A percentile compares a stretch with the other conserved stretches of the same genome.
phyloP scores from a whole-genome alignment of 116 monocot genomes.

The Posidonia oceanica region DNA sequence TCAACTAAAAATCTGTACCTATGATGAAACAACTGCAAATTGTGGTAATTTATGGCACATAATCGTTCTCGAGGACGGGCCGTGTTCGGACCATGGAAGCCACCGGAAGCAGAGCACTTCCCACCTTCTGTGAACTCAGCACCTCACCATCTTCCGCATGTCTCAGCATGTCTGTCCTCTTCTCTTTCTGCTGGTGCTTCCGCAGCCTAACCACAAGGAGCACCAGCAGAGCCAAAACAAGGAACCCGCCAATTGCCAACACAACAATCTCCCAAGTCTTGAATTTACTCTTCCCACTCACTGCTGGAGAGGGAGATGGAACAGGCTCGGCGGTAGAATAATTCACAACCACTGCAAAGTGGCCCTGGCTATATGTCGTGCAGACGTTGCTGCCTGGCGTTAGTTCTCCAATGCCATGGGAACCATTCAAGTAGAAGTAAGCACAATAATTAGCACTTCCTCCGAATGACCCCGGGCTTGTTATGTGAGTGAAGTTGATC shows the following conservation, averaged over 20 bases:
- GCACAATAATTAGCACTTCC: constrained; percentile 43
- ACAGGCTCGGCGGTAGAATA: constrained; percentile 15
- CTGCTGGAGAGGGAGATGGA: constrained; percentile 17
- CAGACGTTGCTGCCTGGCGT: constrained; percentile 45
- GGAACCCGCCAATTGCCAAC: constrained; percentile 11
- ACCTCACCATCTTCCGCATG: constrained; percentile 47
- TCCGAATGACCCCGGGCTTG: constrained; percentile 9
- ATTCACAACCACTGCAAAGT: constrained; percentile 73
- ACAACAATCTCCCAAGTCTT: neutral
- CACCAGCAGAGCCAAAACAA: constrained; percentile 34
- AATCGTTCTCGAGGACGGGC: constrained; percentile 72
- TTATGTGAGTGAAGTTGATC: constrained; percentile 35
- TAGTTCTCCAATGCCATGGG: constrained; percentile 32
- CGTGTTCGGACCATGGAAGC: constrained; percentile 54
- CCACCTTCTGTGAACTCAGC: constrained; percentile 38
- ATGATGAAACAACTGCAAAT: too few species aligned
- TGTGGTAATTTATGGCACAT: constrained; percentile 22
- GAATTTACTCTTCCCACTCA: too few species aligned
- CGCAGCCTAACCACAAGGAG: constrained; percentile 26
- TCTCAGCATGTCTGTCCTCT: constrained; percentile 45
- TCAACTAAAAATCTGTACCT: too few species aligned
- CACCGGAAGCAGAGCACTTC: constrained; percentile 45
- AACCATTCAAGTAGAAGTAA: constrained; percentile 53
- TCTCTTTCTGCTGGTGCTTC: constrained; percentile 28
- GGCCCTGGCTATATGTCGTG: constrained; percentile 47